These are phyloP conservation scores for Rugonectria rugulosa DNA, from an alignment of 2,329 filamentous ascomycete genomes.

Conservation along the genomic window DNA sequence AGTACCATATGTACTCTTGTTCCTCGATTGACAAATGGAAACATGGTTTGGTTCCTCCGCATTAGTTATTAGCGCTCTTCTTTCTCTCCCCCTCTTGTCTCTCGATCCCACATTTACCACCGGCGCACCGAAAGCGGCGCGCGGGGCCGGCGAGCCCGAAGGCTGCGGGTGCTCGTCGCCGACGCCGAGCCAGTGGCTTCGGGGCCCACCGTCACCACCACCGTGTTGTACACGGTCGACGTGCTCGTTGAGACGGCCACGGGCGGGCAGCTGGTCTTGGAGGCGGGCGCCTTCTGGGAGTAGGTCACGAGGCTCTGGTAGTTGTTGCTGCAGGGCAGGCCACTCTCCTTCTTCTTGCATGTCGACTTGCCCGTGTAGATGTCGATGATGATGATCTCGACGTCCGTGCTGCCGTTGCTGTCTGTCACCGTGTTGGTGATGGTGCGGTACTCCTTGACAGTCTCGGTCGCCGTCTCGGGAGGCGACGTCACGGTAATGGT, in stretches of 20 bases:
- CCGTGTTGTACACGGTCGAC: constrained; percentile 47
- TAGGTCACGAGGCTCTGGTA: constrained; percentile 4
- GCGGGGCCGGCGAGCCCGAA: constrained; percentile 17
- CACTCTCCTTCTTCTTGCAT: constrained; percentile 40
- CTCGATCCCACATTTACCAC: constrained; percentile 17
- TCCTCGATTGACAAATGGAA: not conserved
- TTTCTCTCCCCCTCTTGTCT: not conserved
- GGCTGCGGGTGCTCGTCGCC: constrained; percentile 7
- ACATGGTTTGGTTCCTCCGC: not conserved
- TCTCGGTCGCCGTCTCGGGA: constrained; percentile 23
- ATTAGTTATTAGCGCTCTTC: not conserved
- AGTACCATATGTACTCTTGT: not conserved
- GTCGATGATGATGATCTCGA: constrained; percentile 44
- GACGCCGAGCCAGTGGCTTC: constrained; percentile 13
- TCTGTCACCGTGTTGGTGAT: constrained; percentile 32
- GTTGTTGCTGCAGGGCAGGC: constrained; percentile 35
- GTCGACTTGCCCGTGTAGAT: constrained; percentile 40
- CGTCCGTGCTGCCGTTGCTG: constrained; percentile 31
- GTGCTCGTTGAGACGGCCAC: constrained; percentile 41
- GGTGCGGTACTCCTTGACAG: constrained; percentile 29
- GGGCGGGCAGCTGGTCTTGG: constrained; percentile 33
- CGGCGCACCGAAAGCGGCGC: constrained; percentile 24
- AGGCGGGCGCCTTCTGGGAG: constrained; percentile 1
- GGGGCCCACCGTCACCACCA: constrained; percentile 41
- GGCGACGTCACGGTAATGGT: constrained; percentile 37